These are phyloP conservation scores for Aureobasidium namibiae DNA, from an alignment of 2,329 filamentous ascomycete species.

Conservation along the genomic window DNA sequence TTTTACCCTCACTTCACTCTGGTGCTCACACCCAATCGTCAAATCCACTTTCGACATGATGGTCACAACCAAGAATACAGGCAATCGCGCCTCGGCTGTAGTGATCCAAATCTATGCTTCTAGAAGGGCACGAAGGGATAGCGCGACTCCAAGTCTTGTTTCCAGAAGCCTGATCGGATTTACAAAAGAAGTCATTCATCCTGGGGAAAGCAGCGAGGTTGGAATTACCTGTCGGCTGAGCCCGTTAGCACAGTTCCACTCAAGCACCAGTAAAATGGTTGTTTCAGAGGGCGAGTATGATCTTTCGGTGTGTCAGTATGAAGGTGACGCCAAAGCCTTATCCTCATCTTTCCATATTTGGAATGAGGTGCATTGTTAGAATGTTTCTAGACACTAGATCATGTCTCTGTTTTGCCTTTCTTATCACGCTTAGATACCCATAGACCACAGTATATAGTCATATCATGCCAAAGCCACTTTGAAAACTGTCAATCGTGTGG, in stretches of 20 bases:
- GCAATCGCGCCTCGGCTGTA: neutral
- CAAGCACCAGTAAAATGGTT: neutral
- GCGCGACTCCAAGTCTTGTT: neutral
- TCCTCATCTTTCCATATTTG: neutral
- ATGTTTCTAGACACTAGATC: neutral
- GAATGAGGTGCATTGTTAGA: neutral
- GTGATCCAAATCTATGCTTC: neutral
- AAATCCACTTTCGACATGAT: neutral
- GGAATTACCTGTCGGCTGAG: neutral
- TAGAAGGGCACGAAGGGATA: neutral
- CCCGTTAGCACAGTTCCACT: neutral
- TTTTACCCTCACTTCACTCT: neutral
- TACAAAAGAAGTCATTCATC: neutral
- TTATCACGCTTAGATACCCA: neutral
- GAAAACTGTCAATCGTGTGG: no score
- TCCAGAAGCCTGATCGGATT: neutral
- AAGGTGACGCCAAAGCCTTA: neutral
- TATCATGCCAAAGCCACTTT: no score
- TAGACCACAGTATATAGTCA: neutral
- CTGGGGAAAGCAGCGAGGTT: neutral
- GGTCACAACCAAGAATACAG: neutral
- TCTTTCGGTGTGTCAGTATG: neutral
- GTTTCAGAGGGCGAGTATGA: neutral
- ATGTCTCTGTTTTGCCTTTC: neutral
- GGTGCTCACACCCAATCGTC: neutral